A percentile compares a stretch with the other conserved stretches of the same genome.
Conservation (phyloP, 1,284 basidiomycete genomes). For the Microbotryomycetes sp. region DNA sequence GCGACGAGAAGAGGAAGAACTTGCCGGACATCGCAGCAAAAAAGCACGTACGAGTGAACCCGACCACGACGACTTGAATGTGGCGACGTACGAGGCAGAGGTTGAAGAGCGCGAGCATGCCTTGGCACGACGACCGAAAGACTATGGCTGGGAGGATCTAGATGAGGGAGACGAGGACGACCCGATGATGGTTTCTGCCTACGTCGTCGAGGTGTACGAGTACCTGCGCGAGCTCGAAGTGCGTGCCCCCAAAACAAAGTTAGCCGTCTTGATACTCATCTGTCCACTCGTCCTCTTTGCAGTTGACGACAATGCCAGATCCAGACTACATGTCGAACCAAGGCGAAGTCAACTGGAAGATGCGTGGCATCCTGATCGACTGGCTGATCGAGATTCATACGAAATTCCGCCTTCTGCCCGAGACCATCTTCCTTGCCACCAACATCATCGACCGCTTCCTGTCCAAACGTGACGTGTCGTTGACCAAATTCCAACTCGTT, state of each 20-base stretch:
- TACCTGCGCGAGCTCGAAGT: conserved; percentile 72
- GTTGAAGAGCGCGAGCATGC: conserved; percentile 14
- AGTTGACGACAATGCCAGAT: conserved; percentile 76
- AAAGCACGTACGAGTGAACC: conserved; percentile 26
- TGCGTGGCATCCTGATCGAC: conserved; percentile 90
- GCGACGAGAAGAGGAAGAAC: conserved; percentile 11
- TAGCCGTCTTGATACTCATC: not conserved
- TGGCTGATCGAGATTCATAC: conserved; percentile 93
- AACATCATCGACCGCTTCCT: conserved; percentile 98
- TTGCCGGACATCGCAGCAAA: conserved; percentile 10
- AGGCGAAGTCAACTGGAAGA: conserved; percentile 79
- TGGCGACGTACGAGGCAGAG: conserved; percentile 8
- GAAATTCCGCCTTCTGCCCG: conserved; percentile 86
- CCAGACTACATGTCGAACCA: conserved; percentile 86
- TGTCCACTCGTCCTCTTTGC: conserved; percentile 12
- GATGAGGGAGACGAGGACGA: conserved; percentile 92
- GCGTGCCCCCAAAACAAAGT: conserved; percentile 29
- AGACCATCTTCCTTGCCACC: conserved; percentile 88
- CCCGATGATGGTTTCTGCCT: conserved; percentile 94
- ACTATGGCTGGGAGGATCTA: conserved; percentile 67
- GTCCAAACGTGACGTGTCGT: conserved; percentile 76
- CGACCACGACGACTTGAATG: conserved; percentile 5
- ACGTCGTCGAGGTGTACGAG: conserved; percentile 86
- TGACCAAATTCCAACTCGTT: conserved; percentile 89
- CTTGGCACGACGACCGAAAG: conserved; percentile 42